Conservation (phyloP, 768 basidiomycete species). For the Tulasnella sp. region DNA sequence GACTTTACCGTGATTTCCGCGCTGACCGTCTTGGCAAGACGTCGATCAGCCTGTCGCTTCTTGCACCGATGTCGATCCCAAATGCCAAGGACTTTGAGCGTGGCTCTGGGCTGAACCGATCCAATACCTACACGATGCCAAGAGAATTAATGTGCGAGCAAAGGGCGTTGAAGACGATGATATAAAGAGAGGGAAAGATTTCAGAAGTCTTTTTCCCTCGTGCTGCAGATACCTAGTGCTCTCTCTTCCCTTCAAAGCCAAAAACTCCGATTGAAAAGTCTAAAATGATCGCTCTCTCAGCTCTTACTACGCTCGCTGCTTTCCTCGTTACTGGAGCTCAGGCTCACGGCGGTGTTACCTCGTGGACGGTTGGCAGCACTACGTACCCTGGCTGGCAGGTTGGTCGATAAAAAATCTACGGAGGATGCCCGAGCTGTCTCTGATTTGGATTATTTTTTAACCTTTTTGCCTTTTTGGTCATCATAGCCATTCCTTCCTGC, state of each 20-base stretch:
- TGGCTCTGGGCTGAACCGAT: neutral
- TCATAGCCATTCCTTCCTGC: conserved; percentile 6
- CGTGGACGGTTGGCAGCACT: conserved; percentile 16
- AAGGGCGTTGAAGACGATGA: neutral
- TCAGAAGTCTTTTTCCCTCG: no score
- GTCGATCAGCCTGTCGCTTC: neutral
- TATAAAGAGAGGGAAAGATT: neutral
- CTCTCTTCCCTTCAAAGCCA: neutral
- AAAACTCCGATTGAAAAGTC: no score
- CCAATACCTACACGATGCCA: neutral
- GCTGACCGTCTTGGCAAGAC: neutral
- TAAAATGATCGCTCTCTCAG: conserved; percentile 1
- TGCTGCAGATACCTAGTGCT: neutral
- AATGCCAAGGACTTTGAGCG: neutral
- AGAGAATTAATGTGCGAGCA: neutral
- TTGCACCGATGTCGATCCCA: neutral
- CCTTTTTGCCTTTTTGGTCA: neutral
- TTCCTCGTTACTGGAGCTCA: conserved; percentile 6
- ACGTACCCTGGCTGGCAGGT: conserved; percentile 25
- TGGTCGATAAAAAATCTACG: neutral
- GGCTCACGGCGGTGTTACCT: conserved; percentile 27
- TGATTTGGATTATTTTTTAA: neutral
- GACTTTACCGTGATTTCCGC: neutral
- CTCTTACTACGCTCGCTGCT: conserved; percentile 17
- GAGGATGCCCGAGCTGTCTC: no score